These are phyloP conservation scores for Coemansia sp. DNA, from an alignment of 192 early-diverging fungal genomes.

Conservation along the genomic window DNA sequence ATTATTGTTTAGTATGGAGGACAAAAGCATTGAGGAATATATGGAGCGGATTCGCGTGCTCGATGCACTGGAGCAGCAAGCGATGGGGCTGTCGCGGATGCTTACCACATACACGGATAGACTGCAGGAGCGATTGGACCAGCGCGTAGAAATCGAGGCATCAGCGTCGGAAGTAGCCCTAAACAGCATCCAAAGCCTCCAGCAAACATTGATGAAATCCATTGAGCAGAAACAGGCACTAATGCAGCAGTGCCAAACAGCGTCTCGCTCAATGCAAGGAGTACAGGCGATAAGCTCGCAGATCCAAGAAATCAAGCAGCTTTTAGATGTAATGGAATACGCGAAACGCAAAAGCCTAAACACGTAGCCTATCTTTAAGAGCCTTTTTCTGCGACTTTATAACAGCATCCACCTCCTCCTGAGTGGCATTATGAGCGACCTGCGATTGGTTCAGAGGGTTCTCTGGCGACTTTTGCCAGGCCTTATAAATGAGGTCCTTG, in stretches of 20 bases:
- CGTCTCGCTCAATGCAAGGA: slow-evolving; percentile 25
- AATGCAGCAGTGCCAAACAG: slow-evolving; percentile 22
- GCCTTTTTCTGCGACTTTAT: slow-evolving; percentile 50
- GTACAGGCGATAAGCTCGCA: slow-evolving; percentile 7
- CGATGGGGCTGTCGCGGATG: slow-evolving; percentile 51
- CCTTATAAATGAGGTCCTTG: slow-evolving; percentile 78
- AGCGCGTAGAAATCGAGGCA: slow-evolving; percentile 32
- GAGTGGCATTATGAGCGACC: slow-evolving; percentile 71
- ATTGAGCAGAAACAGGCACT: slow-evolving; percentile 28
- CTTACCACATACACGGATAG: slow-evolving; percentile 49
- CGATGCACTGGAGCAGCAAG: slow-evolving; percentile 46
- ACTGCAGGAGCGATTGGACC: slow-evolving; percentile 42
- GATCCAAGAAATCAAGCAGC: slow-evolving; percentile 37
- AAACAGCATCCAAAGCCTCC: slow-evolving; percentile 27
- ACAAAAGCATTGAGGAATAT: slow-evolving; percentile 41
- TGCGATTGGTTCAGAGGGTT: slow-evolving; percentile 77
- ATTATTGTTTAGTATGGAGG: slow-evolving; percentile 15
- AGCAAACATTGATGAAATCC: slow-evolving; percentile 13
- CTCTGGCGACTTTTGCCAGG: slow-evolving; percentile 71
- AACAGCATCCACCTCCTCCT: slow-evolving; percentile 57
- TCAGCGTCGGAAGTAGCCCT: slow-evolving; percentile 23
- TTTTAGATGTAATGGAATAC: slow-evolving; percentile 49
- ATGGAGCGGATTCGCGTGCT: slow-evolving; percentile 51
- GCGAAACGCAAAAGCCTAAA: slow-evolving; percentile 29
- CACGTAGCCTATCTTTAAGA: slow-evolving; percentile 30